Conservation (phyloP, 2,329 filamentous ascomycete genomes). For the Hymenoscyphus fraxineus region DNA sequence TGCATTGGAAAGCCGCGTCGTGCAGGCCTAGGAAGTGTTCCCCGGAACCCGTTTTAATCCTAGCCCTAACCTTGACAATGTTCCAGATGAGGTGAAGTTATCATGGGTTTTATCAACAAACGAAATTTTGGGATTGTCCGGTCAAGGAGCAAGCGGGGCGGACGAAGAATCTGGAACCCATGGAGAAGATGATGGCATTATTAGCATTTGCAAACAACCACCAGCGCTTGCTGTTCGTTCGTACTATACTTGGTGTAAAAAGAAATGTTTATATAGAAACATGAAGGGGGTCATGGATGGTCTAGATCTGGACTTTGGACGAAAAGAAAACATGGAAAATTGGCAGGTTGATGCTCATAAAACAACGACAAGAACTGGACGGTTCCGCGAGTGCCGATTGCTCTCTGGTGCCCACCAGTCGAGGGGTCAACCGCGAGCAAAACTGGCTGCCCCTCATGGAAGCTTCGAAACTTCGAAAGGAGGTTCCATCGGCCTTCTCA, state of each 20-base stretch:
- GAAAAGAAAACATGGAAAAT: slow-evolving; percentile 2
- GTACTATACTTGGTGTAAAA: neutral
- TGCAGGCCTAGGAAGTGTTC: slow-evolving; percentile 20
- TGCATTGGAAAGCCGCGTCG: slow-evolving; percentile 14
- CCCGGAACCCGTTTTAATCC: slow-evolving; percentile 24
- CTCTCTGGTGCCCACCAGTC: neutral
- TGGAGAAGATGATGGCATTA: neutral
- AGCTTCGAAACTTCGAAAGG: slow-evolving; percentile 21
- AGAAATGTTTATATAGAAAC: neutral
- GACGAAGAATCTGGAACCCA: neutral
- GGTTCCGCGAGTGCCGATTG: neutral
- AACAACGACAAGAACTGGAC: neutral
- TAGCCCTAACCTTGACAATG: slow-evolving; percentile 12
- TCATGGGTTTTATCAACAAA: slow-evolving; percentile 6
- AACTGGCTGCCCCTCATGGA: slow-evolving; percentile 24
- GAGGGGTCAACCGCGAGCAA: neutral
- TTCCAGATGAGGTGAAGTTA: slow-evolving; percentile 10
- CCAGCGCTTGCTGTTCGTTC: neutral
- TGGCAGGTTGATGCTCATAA: neutral
- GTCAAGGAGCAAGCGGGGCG: slow-evolving; percentile 5
- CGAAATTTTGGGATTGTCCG: slow-evolving; percentile 5
- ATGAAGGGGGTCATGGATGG: neutral
- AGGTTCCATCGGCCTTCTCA: slow-evolving; percentile 13
- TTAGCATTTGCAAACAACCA: slow-evolving; percentile 1
- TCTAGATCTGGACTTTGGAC: neutral